Percentiles rank a stretch among this genome's conserved stretches.
Conservation (phyloP, 1,284 basidiomycete genomes). For the Cystobasidium slooffiae region DNA sequence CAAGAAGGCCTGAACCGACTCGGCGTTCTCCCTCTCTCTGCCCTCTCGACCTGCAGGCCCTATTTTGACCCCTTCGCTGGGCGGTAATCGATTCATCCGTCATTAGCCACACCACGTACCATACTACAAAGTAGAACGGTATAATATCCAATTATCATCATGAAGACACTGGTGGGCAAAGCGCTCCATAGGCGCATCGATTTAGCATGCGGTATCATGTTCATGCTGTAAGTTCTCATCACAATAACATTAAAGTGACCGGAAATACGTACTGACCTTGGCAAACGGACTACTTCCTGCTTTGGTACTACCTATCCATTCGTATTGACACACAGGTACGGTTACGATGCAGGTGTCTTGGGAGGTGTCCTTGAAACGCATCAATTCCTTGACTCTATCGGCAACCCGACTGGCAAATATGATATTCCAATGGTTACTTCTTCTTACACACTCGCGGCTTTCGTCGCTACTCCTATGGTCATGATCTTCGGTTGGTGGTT, state of each 20-base stretch:
- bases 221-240: conserved; percentile 24
- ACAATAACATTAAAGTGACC: background rate
- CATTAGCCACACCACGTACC: too few relatives aligned
- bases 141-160: background rate
- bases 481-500: conserved; percentile 38
- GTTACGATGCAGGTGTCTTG: conserved; percentile 43
- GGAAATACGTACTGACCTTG: background rate
- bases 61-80: too few relatives aligned
- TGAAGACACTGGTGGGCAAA: conserved; percentile 12
- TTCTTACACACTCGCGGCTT: conserved; percentile 41
- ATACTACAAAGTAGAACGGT: background rate
- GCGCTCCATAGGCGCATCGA: conserved; percentile 32
- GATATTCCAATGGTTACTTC: conserved; percentile 38
- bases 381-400: conserved; percentile 33
- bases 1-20: too few relatives aligned
- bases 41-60: too few relatives aligned
- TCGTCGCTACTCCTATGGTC: conserved; percentile 40
- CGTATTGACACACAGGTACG: conserved; percentile 15
- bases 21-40: too few relatives aligned
- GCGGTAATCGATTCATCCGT: too few relatives aligned
- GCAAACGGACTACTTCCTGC: background rate
- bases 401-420: conserved; percentile 33
- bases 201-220: conserved; percentile 39
- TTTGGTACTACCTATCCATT: background rate
- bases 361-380: conserved; percentile 39